Conservation (phyloP, 2,329 filamentous ascomycete species). For the Cephalotrichum gorgonifer region DNA sequence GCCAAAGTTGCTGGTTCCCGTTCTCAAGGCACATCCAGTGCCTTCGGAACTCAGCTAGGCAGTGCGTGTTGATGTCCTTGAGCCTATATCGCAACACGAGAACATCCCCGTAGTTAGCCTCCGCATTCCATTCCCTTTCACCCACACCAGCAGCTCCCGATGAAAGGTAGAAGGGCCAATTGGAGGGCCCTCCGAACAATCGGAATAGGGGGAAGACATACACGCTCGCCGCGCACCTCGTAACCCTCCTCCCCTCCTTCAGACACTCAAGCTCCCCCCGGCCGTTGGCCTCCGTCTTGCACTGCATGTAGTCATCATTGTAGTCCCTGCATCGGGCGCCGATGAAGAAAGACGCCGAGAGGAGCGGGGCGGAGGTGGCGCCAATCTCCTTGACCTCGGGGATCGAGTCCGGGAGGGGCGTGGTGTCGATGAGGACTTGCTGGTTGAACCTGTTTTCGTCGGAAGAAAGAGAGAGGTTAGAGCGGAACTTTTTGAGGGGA, state of each 20-base stretch:
- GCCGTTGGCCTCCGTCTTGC: slow-evolving; percentile 90
- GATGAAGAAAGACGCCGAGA: slow-evolving; percentile 93
- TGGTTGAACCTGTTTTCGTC: slow-evolving; percentile 95
- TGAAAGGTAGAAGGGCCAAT: no score
- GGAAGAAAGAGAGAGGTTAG: slow-evolving; percentile 13
- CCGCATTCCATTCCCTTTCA: not conserved
- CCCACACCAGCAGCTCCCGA: no score
- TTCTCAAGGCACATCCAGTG: slow-evolving; percentile 96
- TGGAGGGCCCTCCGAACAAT: no score
- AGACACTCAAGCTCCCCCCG: slow-evolving; percentile 88
- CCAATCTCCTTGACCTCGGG: slow-evolving; percentile 91
- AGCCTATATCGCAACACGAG: slow-evolving; percentile 48
- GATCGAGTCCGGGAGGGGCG: slow-evolving; percentile 83
- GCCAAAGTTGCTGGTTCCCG: slow-evolving; percentile 96
- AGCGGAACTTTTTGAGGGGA: slow-evolving; percentile 1
- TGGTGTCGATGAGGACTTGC: slow-evolving; percentile 86
- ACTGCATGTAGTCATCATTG: slow-evolving; percentile 99
- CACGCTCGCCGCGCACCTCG: slow-evolving; percentile 92
- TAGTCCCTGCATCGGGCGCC: slow-evolving; percentile 87
- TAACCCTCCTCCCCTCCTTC: slow-evolving; percentile 93
- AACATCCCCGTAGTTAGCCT: slow-evolving; percentile 1
- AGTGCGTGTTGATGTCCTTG: slow-evolving; percentile 92
- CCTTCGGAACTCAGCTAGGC: slow-evolving; percentile 77
- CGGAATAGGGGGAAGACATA: slow-evolving; percentile 39
- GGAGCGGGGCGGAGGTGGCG: slow-evolving; percentile 80